Base-by-base conservation (phyloP, 1,284 basidiomycete species). In the Schizophyllum amplum region DNA sequence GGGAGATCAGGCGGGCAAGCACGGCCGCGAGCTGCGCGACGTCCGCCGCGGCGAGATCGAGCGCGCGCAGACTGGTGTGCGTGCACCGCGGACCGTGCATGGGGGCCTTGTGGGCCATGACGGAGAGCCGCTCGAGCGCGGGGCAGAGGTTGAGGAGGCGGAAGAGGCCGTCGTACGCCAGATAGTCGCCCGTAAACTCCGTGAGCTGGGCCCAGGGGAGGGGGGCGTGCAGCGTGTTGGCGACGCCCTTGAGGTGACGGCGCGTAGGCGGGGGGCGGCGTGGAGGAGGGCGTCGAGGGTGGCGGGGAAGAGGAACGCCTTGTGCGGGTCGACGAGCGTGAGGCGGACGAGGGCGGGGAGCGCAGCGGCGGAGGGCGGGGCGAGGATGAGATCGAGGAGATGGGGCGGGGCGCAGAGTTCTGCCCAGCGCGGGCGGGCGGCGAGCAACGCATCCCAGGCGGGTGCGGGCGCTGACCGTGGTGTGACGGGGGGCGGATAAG, bases 141-240 rank as follows among this genome's bases (percentile, higher is more conserved):
- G 33, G 33, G 33, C 33, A 42, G 33, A 42, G 33, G 33, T 9
- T 17, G 33, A 42, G 33, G 33, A 42, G 33, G 33, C 33, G 33
- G 33, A 42, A 42, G 33, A 42, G 33, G 33, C 33, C 33, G 33
- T 42, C 33, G 33, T 42, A 42, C 33, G 33, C 33, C 33, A 42
- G 33, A 42, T 42, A 42, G 33, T 42, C 33, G 13, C 13, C 33
- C 33, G 33, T 42, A 42, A 42, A 42, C 13, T 42, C 33, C 33
- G 33, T 42, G 33, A 42, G 33, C 33, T 42, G 33, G 33, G 33
- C 33, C 33, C 33, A 42, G 33, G 33, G 33, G 33, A 42, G 33
- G 13, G 58, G 58, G 24, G 58, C 56, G n/a, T 55, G 55, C 42
- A 59, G 58, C 50, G 58, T 55, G 55, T 54, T 51, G 48, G 58